Evolutionary conservation across 345 rosid genomes (phyloP).

Genomic region (Aquilaria malaccensis): DNA sequence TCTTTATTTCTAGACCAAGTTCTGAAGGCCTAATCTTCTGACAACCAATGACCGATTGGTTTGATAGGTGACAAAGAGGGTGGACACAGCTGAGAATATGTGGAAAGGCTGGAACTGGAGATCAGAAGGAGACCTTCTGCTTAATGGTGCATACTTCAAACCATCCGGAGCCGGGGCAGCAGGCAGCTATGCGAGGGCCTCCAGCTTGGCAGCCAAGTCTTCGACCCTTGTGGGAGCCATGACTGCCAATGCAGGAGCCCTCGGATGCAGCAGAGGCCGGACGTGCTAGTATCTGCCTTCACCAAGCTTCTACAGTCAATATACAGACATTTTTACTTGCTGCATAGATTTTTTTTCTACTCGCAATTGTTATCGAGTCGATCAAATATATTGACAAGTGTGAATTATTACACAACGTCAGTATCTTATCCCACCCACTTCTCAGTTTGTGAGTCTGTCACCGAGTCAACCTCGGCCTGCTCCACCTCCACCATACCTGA

Average conservation of each 20-base stretch:
- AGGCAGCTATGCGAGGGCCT: slow-evolving; percentile 82
- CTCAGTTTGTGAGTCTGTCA: slow-evolving; percentile 15
- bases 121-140: slow-evolving; percentile 79
- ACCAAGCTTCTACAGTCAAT: slow-evolving; percentile 13
- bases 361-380: slow-evolving; percentile 8
- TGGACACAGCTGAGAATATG: slow-evolving; percentile 37
- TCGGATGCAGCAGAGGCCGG: slow-evolving; percentile 51
- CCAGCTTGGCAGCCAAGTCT: slow-evolving; percentile 88
- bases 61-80: slow-evolving; percentile 85
- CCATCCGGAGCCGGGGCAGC: slow-evolving; percentile 82
- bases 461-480: slow-evolving; percentile 74
- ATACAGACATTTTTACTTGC: slow-evolving; percentile 13
- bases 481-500: slow-evolving; percentile 25
- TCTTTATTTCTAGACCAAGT: not conserved
- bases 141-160: slow-evolving; percentile 87
- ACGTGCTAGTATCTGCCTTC: slow-evolving; percentile 34
- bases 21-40: not conserved
- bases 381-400: slow-evolving; percentile 43
- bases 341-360: slow-evolving; percentile 16
- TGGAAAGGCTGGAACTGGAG: slow-evolving; percentile 95
- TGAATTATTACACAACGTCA: slow-evolving; percentile 41
- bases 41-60: not conserved
- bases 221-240: slow-evolving; percentile 69
- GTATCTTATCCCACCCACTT: slow-evolving; percentile 14
- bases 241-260: slow-evolving; percentile 71